Evolutionary conservation across 148 eudicot genomes (phyloP).

Genomic region (Nyssa sinensis): DNA sequence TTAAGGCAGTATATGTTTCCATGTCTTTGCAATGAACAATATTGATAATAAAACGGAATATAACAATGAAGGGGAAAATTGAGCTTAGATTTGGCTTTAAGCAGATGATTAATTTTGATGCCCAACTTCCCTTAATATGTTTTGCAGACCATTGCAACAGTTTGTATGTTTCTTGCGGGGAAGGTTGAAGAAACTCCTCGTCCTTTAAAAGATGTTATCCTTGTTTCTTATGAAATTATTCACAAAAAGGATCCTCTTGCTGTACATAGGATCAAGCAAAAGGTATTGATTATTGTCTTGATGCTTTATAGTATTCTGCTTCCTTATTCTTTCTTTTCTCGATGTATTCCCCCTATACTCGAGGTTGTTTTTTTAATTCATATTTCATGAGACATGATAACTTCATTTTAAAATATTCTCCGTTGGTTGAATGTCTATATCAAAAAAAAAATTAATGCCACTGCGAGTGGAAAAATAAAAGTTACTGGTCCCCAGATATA

Average conservation of each 20-base stretch:
- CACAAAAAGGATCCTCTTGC: slow-evolving; percentile 89
- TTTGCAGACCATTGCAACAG: slow-evolving; percentile 90
- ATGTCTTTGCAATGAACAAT: no score
- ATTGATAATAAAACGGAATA: no score
- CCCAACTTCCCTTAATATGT: slow-evolving; percentile 18
- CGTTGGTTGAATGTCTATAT: neutral
- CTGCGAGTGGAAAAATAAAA: no score
- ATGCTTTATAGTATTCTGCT: neutral
- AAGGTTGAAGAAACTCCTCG: slow-evolving; percentile 99
- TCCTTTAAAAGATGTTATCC: slow-evolving; percentile 88
- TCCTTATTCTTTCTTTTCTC: neutral
- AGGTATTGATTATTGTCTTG: slow-evolving; percentile 42
- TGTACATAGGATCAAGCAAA: slow-evolving; percentile 84
- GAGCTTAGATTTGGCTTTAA: neutral
- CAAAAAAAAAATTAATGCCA: neutral
- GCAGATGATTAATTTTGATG: slow-evolving; percentile 6
- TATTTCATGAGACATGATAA: neutral
- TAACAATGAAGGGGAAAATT: neutral
- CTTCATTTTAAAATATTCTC: neutral
- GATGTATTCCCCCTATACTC: no score
- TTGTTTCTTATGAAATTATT: slow-evolving; percentile 87
- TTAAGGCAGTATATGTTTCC: no score
- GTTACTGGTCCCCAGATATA: neutral
- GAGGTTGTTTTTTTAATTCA: neutral
- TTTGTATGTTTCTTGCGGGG: slow-evolving; percentile 98